A percentile compares a stretch with the other conserved stretches of the same genome.
Conservation (phyloP, 2,329 filamentous ascomycete species). For the Diaporthe sp. region DNA sequence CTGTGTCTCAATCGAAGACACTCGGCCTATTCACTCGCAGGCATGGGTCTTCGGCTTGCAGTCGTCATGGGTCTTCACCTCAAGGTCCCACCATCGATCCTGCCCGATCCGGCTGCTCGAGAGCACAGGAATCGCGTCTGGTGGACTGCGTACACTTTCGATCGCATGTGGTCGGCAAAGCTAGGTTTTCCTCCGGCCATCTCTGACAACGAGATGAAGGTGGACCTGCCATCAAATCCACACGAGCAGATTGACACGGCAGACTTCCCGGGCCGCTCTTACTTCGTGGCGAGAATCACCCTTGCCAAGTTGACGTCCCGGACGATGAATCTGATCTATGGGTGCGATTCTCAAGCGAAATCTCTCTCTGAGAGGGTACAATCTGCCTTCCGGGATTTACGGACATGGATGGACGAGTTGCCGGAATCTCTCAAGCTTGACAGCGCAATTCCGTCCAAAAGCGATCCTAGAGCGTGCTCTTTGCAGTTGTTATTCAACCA, state of each 20-base stretch:
- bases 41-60: neutral
- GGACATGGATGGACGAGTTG: neutral
- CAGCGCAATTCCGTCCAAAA: neutral
- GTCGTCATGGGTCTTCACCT: constrained; percentile 2
- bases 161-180: constrained; percentile 3
- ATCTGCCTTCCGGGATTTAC: neutral
- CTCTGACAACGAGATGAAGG: neutral
- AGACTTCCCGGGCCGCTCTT: neutral
- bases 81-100: neutral
- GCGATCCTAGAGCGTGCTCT: neutral
- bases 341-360: neutral
- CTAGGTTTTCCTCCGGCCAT: neutral
- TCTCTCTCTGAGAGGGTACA: neutral
- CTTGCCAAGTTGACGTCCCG: neutral
- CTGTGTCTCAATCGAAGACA: constrained; percentile 7
- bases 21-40: neutral
- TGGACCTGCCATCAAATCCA: constrained; percentile 2
- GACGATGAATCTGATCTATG: neutral
- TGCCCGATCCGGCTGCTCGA: neutral
- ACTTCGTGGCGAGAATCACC: neutral
- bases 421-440: constrained; percentile 2
- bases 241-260: neutral
- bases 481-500: constrained; percentile 6
- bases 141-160: constrained; percentile 14
- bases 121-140: constrained; percentile 1